Base-by-base conservation (phyloP, 345 rosid genomes). In the Hevea brasiliensis region DNA sequence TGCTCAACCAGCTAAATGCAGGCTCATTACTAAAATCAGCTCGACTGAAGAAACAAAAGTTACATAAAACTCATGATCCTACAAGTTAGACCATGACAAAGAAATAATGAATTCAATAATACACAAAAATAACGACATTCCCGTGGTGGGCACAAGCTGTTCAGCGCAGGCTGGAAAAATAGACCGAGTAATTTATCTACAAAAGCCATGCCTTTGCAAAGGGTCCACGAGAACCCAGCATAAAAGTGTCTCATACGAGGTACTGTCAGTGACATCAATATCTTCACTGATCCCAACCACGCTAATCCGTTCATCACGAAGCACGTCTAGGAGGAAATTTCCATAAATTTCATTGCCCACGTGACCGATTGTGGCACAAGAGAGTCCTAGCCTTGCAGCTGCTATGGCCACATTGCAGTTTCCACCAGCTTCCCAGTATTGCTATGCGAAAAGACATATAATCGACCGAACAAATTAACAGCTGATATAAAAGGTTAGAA, bases 171-270 rank as follows among this genome's bases (percentile, higher is more conserved):
- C 10, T 23, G 27, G 20, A 42, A 15, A 53, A 23, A 62, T 13
- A n/a, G n/a, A 15, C 8, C 15, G 50, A 44, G 50, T 26, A 47
- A 60, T 76, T 67, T 84, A 92, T 98, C 99, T 92, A 90, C 99
- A 95, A 88, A 95, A 95, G 37, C 96, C 99, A 86, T 95, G 99
- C 55, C 89, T 88, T 74, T 89, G 98, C 73, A 78, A 64, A 73
- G 93, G 94, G 78, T 95, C 97, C 32, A 95, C 98, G 15, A 95
- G 96, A 75, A 95, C 98, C 97, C 99, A 95, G 65, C 99, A 95
- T 62, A 95, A 65, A 78, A 91, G 98, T 4, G 99, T 93, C 67
- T 93, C 90, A 77, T 85, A 88, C 8, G 75, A 79, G 12, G 85
- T 80, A 80, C 74, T 61, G 47, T 79, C 77, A 54, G 72, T 71